Base-by-base conservation (phyloP, 495 filamentous ascomycete genomes). In the Xylaria venustula region DNA sequence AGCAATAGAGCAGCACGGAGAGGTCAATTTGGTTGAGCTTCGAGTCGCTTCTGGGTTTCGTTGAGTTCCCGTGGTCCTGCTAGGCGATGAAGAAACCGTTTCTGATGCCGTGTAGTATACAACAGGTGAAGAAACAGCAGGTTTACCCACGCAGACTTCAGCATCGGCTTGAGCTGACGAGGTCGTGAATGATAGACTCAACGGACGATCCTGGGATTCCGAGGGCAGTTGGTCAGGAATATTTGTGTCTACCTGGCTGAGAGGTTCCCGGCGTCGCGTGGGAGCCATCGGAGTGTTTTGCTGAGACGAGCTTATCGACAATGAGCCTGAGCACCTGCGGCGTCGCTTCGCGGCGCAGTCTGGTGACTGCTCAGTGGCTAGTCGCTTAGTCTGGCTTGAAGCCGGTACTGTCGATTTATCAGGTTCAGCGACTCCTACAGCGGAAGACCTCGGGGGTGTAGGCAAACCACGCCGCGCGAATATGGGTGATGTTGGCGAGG, bases 221-320 rank as follows among this genome's bases (percentile, higher is more conserved):
- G 17, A 25, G 14, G 2, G 54, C 37, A 22, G 50, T 23, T 58
- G 52, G 40, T 44, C 8, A 23, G 44, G 40, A 26, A 48, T 44
- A 37, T 71, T 71, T 7, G 42, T 14, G 25, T 66, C 60, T 32
- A 71, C 52, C 22, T 64, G 61, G 40, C 62, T 57, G 6, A 71
- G 69, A 23, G 69, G 64, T 28, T 69, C 52, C 55, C 66, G 17
- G 7, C 42, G 37, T 22, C 49, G 41, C 9, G 28, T 34, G 25
- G 22, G 44, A 15, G 30, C 20, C 37, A 22, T 37, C 20, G 15
- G 36, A 51, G 28, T 45, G 32, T 0, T 47, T 12, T 40, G 32
- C 14, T 54, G 58, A 25, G 58, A 48, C 17, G 58, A 50, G 22
- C 34, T 48, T 11, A n/a, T 25, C n/a, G 52, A 45, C 30, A 52